Percentiles rank a stretch among this genome's conserved stretches.
phyloP scores from a whole-genome alignment of 2,329 filamentous ascomycete species.

The Corinectria fuckeliana region DNA sequence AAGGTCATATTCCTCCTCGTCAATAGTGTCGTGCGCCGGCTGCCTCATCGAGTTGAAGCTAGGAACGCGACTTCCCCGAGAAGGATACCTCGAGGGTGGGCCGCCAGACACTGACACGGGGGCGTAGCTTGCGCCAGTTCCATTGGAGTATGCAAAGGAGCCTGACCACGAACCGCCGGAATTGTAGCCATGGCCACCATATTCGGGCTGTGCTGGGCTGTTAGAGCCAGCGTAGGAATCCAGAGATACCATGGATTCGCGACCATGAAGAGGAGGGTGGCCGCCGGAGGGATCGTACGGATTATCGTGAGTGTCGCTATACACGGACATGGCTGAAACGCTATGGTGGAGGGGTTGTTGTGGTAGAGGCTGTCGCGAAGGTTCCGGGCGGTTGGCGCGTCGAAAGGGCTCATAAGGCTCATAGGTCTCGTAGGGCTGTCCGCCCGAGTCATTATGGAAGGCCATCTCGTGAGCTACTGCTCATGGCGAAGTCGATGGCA shows the following conservation, averaged over 20 bases:
- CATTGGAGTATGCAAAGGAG: conserved; percentile 39
- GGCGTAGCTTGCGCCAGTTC: conserved; percentile 37
- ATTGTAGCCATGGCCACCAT: conserved; percentile 30
- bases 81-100: conserved; percentile 29
- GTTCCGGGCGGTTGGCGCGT: not conserved
- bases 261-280: conserved; percentile 39
- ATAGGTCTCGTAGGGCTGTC: conserved; percentile 36
- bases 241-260: conserved; percentile 50
- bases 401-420: conserved; percentile 23
- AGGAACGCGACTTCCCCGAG: conserved; percentile 34
- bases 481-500: conserved; percentile 29
- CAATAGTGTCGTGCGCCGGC: conserved; percentile 39
- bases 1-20: conserved; percentile 53
- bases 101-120: conserved; percentile 34
- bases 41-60: conserved; percentile 36
- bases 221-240: conserved; percentile 39
- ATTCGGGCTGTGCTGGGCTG: conserved; percentile 25
- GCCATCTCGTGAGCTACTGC: conserved; percentile 36
- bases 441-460: conserved; percentile 40
- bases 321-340: conserved; percentile 45
- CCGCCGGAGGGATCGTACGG: conserved; percentile 35
- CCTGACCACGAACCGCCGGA: conserved; percentile 34
- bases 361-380: conserved; percentile 3
- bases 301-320: conserved; percentile 37
- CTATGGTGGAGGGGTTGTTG: conserved; percentile 38